Percentiles rank a stretch among this genome's conserved stretches.
Conservation (phyloP, 2,329 filamentous ascomycete genomes). For the Talaromyces piceae region DNA sequence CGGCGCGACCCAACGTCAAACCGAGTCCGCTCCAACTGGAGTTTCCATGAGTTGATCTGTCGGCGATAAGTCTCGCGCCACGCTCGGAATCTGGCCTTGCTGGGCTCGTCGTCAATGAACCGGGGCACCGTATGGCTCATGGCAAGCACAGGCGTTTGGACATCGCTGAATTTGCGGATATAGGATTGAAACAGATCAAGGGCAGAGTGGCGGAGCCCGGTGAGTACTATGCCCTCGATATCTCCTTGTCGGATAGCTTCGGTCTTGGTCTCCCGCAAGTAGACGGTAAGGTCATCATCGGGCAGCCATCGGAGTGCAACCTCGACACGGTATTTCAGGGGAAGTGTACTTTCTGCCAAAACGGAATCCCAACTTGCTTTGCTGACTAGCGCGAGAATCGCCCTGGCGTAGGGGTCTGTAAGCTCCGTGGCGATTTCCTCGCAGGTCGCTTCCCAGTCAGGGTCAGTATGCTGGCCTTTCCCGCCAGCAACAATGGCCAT, state of each 20-base stretch:
- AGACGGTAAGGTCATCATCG: slow-evolving; percentile 42
- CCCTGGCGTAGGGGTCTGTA: slow-evolving; percentile 54
- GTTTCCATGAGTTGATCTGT: slow-evolving; percentile 55
- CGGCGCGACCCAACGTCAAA: slow-evolving; percentile 54
- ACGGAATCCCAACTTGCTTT: slow-evolving; percentile 54
- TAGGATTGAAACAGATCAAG: slow-evolving; percentile 56
- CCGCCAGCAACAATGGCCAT: slow-evolving; percentile 43
- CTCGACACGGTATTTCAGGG: slow-evolving; percentile 54
- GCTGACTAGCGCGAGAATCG: slow-evolving; percentile 53
- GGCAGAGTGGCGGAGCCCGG: slow-evolving; percentile 50
- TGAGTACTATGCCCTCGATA: slow-evolving; percentile 55
- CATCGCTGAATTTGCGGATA: slow-evolving; percentile 51
- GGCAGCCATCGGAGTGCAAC: slow-evolving; percentile 49
- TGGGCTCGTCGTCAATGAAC: slow-evolving; percentile 48
- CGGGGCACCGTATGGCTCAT: slow-evolving; percentile 52
- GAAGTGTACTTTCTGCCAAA: slow-evolving; percentile 50
- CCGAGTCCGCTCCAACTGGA: slow-evolving; percentile 51
- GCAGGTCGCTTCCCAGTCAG: slow-evolving; percentile 55
- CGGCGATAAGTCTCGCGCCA: slow-evolving; percentile 57
- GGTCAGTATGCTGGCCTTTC: slow-evolving; percentile 40
- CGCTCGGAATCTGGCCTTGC: slow-evolving; percentile 47
- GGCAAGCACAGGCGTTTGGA: slow-evolving; percentile 56
- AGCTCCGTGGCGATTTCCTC: slow-evolving; percentile 56
- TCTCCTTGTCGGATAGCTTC: slow-evolving; percentile 48
- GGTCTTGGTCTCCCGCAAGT: slow-evolving; percentile 47